These are phyloP conservation scores for Nannochloropsis salina DNA, from an alignment of 108 stramenopile genomes.

Conservation along the genomic window DNA sequence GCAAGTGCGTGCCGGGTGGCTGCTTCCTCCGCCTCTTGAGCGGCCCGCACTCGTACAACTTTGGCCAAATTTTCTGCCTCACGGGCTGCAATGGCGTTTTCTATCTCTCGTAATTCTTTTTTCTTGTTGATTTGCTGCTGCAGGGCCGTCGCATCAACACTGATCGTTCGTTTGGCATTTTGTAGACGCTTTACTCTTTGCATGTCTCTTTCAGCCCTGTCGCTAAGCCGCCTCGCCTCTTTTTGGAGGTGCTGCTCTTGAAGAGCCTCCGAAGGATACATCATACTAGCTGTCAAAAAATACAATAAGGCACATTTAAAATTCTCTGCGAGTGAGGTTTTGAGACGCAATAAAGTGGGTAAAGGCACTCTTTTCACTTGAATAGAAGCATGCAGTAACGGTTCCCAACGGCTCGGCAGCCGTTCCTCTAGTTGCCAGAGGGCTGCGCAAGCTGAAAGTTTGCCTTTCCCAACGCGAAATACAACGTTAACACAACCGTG, in stretches of 20 bases:
- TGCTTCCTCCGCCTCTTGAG: not conserved
- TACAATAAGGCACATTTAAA: not conserved
- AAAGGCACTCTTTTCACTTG: too few species aligned
- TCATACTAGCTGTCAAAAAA: not conserved
- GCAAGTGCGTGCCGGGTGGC: not conserved
- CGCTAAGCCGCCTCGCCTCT: not conserved
- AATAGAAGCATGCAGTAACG: too few species aligned
- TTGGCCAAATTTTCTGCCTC: not conserved
- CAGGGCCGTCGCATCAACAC: not conserved
- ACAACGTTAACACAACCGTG: too few species aligned
- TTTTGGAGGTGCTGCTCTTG: not conserved
- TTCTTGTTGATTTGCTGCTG: not conserved
- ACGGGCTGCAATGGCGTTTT: not conserved
- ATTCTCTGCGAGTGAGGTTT: too few species aligned
- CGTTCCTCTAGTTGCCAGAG: too few species aligned
- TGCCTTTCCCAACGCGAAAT: too few species aligned
- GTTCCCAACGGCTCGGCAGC: too few species aligned
- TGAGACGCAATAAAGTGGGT: too few species aligned
- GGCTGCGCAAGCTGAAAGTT: too few species aligned
- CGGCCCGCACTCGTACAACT: not conserved
- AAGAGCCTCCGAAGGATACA: not conserved
- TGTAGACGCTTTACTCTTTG: not conserved
- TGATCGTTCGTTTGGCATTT: not conserved
- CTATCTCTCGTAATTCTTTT: not conserved
- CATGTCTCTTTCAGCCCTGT: not conserved